Conservation (phyloP, 768 basidiomycete genomes). For the Pleurotus eryngii region DNA sequence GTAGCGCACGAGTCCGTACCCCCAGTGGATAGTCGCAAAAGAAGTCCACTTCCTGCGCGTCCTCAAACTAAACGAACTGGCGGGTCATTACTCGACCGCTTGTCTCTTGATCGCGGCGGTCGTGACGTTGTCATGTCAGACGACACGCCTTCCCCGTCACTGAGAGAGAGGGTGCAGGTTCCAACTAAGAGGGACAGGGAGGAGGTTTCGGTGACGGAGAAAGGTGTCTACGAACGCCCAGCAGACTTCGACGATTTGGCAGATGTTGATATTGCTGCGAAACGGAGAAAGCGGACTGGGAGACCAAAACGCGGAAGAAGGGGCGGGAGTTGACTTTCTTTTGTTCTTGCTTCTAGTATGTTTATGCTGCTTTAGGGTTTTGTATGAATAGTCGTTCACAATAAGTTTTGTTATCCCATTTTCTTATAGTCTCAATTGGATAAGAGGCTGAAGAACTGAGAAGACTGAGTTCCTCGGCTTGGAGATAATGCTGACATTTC, state of each 20-base stretch:
- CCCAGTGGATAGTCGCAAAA: neutral
- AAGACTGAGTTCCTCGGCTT: too few relatives aligned
- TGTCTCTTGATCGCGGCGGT: slow-evolving; percentile 22
- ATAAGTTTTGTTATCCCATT: too few relatives aligned
- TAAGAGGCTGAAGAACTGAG: too few relatives aligned
- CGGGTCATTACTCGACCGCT: slow-evolving; percentile 31
- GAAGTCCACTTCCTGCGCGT: slow-evolving; percentile 2
- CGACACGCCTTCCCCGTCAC: slow-evolving; percentile 19
- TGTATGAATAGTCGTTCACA: too few relatives aligned
- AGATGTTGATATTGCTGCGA: slow-evolving; percentile 19
- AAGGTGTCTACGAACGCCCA: slow-evolving; percentile 11
- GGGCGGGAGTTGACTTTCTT: slow-evolving; percentile 13
- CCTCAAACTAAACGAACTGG: slow-evolving; percentile 16
- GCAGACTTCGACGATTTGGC: slow-evolving; percentile 27
- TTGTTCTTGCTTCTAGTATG: too few relatives aligned
- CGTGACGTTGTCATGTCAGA: slow-evolving; percentile 8
- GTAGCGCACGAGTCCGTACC: neutral
- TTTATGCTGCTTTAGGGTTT: too few relatives aligned
- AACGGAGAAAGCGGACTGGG: slow-evolving; percentile 25
- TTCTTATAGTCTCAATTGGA: too few relatives aligned
- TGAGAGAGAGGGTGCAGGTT: slow-evolving; percentile 36
- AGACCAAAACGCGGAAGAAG: slow-evolving; percentile 23
- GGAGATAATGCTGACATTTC: too few relatives aligned
- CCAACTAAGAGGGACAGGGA: slow-evolving; percentile 39
- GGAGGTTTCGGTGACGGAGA: slow-evolving; percentile 21